Conservation (phyloP, 176 grass and related monocot species). For the Avena atlantica region DNA sequence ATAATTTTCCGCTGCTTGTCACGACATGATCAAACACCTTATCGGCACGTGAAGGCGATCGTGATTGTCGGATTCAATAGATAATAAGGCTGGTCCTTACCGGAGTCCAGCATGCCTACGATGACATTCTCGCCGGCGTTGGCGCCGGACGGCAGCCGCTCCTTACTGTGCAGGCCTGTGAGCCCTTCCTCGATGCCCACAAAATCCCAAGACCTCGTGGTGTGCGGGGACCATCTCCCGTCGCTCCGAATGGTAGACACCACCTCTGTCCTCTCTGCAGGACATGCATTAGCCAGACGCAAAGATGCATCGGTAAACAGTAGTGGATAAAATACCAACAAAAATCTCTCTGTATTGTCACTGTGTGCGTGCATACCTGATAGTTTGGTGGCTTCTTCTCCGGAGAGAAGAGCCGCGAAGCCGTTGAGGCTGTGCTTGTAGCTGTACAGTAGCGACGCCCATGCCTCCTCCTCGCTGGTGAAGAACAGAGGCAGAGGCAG, state of each 20-base stretch:
- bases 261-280: slow-evolving; percentile 71
- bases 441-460: slow-evolving; percentile 79
- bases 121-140: slow-evolving; percentile 66
- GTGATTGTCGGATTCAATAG: not conserved
- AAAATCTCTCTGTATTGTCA: not conserved
- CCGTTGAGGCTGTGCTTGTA: slow-evolving; percentile 95
- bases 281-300: not conserved
- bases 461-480: slow-evolving; percentile 64
- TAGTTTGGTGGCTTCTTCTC: slow-evolving; percentile 59
- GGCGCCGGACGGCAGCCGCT: slow-evolving; percentile 50
- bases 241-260: slow-evolving; percentile 69
- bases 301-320: not conserved
- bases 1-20: not conserved
- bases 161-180: not conserved
- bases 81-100: slow-evolving; percentile 30
- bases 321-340: not conserved
- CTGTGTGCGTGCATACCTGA: slow-evolving; percentile 43
- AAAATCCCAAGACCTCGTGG: slow-evolving; percentile 97
- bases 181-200: slow-evolving; percentile 67
- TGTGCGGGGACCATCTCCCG: slow-evolving; percentile 70
- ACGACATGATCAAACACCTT: not conserved
- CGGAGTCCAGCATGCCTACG: slow-evolving; percentile 92
- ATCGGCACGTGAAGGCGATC: not conserved
- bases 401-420: slow-evolving; percentile 79
- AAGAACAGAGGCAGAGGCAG: not conserved